Conservation (phyloP, 805 yeast genomes). For the Metschnikowia gelsemii region DNA sequence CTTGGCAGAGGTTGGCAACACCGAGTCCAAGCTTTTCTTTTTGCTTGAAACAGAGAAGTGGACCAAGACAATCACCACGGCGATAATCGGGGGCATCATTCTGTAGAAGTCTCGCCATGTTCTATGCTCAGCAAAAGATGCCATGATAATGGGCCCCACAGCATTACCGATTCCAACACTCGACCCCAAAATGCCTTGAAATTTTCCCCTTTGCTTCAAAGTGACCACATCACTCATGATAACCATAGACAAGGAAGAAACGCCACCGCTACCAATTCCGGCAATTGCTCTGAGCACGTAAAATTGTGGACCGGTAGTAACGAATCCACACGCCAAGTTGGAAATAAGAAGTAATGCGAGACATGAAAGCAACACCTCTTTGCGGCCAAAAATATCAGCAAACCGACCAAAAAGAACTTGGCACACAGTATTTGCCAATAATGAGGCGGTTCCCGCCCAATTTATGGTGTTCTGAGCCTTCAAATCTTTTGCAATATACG, state of each 20-base stretch:
- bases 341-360: slow-evolving; percentile 46
- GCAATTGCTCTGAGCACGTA: slow-evolving; percentile 53
- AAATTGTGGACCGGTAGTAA: slow-evolving; percentile 44
- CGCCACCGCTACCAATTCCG: slow-evolving; percentile 61
- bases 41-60: slow-evolving; percentile 36
- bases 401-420: slow-evolving; percentile 74
- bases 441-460: slow-evolving; percentile 74
- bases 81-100: slow-evolving; percentile 44
- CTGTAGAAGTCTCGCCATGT: slow-evolving; percentile 58
- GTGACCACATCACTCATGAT: slow-evolving; percentile 57
- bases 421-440: slow-evolving; percentile 68
- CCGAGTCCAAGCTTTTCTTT: slow-evolving; percentile 25
- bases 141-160: slow-evolving; percentile 56
- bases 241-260: slow-evolving; percentile 50
- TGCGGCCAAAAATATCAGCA: slow-evolving; percentile 63
- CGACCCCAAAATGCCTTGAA: slow-evolving; percentile 53
- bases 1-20: slow-evolving; percentile 34
- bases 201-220: slow-evolving; percentile 51
- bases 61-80: slow-evolving; percentile 30
- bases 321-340: slow-evolving; percentile 44
- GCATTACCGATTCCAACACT: slow-evolving; percentile 53
- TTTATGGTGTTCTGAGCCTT: slow-evolving; percentile 48
- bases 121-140: slow-evolving; percentile 44
- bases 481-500: slow-evolving; percentile 48
- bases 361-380: slow-evolving; percentile 42